These are phyloP conservation scores for Penicillium sp. DNA, from an alignment of 2,329 filamentous ascomycete species.

Conservation along the genomic window DNA sequence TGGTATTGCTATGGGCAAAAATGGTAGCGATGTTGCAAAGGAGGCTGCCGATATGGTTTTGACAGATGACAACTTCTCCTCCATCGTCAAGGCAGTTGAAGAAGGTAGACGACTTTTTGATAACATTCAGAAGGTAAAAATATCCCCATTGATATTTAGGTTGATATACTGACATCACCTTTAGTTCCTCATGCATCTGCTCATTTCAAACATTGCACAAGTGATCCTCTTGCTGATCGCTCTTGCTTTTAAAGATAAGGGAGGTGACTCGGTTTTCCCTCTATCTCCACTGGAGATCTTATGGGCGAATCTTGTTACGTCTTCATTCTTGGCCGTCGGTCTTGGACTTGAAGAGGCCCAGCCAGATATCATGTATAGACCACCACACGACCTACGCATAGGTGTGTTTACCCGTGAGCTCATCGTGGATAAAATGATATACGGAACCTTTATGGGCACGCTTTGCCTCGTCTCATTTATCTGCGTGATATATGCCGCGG, in stretches of 20 bases:
- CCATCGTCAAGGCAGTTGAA: constrained; percentile 77
- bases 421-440: constrained; percentile 44
- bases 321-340: constrained; percentile 80
- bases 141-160: constrained; percentile 30
- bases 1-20: constrained; percentile 84
- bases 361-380: constrained; percentile 74
- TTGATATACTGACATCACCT: background rate
- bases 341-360: constrained; percentile 76
- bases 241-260: constrained; percentile 72
- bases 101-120: constrained; percentile 84
- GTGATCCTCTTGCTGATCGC: constrained; percentile 78
- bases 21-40: constrained; percentile 82
- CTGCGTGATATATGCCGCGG: constrained; percentile 40
- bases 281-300: constrained; percentile 81
- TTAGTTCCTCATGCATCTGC: constrained; percentile 71
- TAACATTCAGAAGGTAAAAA: constrained; percentile 70
- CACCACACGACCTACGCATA: constrained; percentile 63
- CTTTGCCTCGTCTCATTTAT: constrained; percentile 44
- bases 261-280: constrained; percentile 75
- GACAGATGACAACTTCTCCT: constrained; percentile 84
- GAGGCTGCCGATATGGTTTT: constrained; percentile 63
- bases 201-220: constrained; percentile 80
- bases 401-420: constrained; percentile 45
- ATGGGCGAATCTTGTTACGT: constrained; percentile 91
- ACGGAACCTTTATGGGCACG: constrained; percentile 49